A percentile compares a stretch with the other conserved stretches of the same genome.
Evolutionary conservation across 2,329 filamentous ascomycete genomes (phyloP).

Genomic region (Pseudogymnoascus destructans): DNA sequence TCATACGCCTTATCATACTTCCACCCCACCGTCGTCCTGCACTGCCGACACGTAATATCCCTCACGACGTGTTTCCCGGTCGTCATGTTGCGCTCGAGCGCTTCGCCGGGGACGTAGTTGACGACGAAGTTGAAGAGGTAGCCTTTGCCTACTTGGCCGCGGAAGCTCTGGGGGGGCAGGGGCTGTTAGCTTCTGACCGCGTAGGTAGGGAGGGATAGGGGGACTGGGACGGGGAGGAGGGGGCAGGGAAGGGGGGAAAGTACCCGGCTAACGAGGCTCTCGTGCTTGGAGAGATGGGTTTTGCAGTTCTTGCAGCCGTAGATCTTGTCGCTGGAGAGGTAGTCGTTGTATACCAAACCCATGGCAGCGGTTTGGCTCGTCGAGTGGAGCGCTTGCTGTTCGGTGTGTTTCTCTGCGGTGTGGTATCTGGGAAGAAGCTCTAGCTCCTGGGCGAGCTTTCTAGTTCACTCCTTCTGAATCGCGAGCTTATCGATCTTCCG

Average conservation of each 20-base stretch:
- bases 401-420: not conserved
- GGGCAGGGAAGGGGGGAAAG: slow-evolving; percentile 26
- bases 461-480: not conserved
- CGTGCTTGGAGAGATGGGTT: slow-evolving; percentile 85
- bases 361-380: slow-evolving; percentile 34
- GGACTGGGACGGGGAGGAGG: slow-evolving; percentile 10
- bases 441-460: not conserved
- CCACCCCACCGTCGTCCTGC: slow-evolving; percentile 89
- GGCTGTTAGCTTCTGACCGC: slow-evolving; percentile 9
- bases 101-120: slow-evolving; percentile 71
- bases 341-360: slow-evolving; percentile 86
- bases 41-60: slow-evolving; percentile 84
- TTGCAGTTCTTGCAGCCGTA: slow-evolving; percentile 94
- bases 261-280: slow-evolving; percentile 91
- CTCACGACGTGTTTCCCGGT: slow-evolving; percentile 89
- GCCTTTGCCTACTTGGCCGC: slow-evolving; percentile 94
- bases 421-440: not conserved
- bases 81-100: slow-evolving; percentile 96
- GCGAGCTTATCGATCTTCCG: not conserved
- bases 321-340: slow-evolving; percentile 74
- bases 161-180: slow-evolving; percentile 63
- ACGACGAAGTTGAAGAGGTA: slow-evolving; percentile 93
- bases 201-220: not conserved
- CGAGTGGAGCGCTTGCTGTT: not conserved
- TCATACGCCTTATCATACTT: slow-evolving; percentile 98